These are phyloP conservation scores for Polytrichum formosum DNA, from an alignment of 225 moss, liverwort and hornwort genomes.

Conservation along the genomic window DNA sequence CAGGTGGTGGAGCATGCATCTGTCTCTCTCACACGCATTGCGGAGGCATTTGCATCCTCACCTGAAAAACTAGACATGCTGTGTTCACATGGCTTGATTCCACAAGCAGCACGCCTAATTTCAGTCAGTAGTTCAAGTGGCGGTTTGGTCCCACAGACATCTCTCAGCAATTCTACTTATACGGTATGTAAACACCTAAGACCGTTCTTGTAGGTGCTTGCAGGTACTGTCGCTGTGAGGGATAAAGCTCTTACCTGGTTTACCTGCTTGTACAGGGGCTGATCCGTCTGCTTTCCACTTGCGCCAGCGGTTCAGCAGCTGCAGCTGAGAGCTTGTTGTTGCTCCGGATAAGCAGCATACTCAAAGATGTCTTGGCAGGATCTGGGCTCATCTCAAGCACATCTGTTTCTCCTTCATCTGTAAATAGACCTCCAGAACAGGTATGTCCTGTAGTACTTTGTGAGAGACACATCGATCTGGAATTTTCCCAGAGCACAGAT, in stretches of 20 bases:
- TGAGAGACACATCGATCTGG: no score
- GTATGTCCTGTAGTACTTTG: constrained; percentile 18
- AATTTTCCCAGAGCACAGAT: no score
- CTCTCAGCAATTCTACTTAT: constrained; percentile 87
- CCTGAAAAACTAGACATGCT: constrained; percentile 84
- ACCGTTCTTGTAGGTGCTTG: neutral
- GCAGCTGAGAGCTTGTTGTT: constrained; percentile 84
- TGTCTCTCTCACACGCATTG: constrained; percentile 90
- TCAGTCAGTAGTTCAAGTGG: constrained; percentile 80
- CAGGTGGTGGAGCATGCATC: constrained; percentile 99
- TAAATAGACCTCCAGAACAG: constrained; percentile 98
- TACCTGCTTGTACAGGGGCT: constrained; percentile 66
- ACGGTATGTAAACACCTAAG: constrained; percentile 51
- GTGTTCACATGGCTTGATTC: constrained; percentile 90
- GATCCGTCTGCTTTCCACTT: constrained; percentile 85
- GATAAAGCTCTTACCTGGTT: constrained; percentile 2
- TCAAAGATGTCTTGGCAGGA: constrained; percentile 94
- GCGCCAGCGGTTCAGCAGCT: constrained; percentile 90
- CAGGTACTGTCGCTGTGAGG: neutral
- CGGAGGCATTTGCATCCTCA: constrained; percentile 79
- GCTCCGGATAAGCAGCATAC: constrained; percentile 84
- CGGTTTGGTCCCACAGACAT: constrained; percentile 81
- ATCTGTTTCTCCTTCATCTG: constrained; percentile 78
- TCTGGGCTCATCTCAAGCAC: constrained; percentile 85
- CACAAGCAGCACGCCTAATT: constrained; percentile 82